Percentiles rank a stretch among this genome's conserved stretches.
These are phyloP conservation scores for Scleromitrula shiraiana DNA, from an alignment of 2,329 filamentous ascomycete genomes.

Conservation along the genomic window DNA sequence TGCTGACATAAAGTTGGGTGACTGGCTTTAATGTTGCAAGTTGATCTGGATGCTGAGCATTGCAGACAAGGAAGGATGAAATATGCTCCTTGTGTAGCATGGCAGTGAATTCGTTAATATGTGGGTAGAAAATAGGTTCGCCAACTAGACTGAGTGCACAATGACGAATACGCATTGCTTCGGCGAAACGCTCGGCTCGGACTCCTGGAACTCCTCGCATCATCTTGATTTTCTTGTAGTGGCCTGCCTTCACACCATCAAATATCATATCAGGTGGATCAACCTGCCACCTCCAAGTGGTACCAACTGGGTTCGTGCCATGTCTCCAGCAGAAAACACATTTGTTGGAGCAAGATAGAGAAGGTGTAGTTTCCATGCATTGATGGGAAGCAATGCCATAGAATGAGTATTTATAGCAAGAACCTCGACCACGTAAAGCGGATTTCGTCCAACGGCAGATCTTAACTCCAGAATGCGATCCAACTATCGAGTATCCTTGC, in stretches of 20 bases:
- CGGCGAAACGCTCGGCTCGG: constrained; percentile 80
- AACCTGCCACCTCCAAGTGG: constrained; percentile 93
- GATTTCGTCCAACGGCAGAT: constrained; percentile 99
- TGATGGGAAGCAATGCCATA: constrained; percentile 95
- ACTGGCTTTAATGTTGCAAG: constrained; percentile 74
- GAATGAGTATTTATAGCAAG: constrained; percentile 96
- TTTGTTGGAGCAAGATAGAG: constrained; percentile 93
- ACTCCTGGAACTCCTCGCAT: constrained; percentile 90
- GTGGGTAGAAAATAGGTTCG: constrained; percentile 97
- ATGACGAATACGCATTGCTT: constrained; percentile 88
- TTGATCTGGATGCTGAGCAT: constrained; percentile 91
- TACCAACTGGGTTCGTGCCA: constrained; percentile 93
- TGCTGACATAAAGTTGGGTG: constrained; percentile 93
- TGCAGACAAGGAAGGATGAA: constrained; percentile 92
- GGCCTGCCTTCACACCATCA: constrained; percentile 77
- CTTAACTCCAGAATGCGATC: constrained; percentile 92
- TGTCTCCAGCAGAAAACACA: constrained; percentile 99
- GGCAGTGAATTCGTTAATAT: constrained; percentile 85
- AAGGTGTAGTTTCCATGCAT: constrained; percentile 97
- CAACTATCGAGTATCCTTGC: constrained; percentile 92
- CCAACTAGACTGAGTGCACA: constrained; percentile 89
- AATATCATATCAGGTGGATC: constrained; percentile 89
- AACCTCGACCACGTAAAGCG: constrained; percentile 82
- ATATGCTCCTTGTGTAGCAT: constrained; percentile 83
- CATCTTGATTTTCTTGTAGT: constrained; percentile 98